A percentile compares a stretch with the other conserved stretches of the same genome.
phyloP scores from a whole-genome alignment of 441 rosid species.

The Erodium moschatum region DNA sequence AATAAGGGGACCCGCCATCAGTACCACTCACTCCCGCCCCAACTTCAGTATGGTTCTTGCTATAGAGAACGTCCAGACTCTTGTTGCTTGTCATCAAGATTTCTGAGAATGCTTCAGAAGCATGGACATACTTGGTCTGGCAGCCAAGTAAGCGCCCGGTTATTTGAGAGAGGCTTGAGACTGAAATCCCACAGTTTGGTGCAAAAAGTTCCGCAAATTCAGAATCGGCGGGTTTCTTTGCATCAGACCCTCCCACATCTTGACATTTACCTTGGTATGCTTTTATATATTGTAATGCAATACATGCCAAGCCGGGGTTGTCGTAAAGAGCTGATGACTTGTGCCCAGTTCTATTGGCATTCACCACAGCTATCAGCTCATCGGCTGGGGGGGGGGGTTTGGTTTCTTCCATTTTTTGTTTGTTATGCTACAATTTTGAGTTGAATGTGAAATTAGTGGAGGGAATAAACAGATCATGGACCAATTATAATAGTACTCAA shows the following conservation, averaged over 20 bases:
- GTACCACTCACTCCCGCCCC: conserved; percentile 56
- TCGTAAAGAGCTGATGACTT: conserved; percentile 40
- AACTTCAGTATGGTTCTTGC: conserved; percentile 55
- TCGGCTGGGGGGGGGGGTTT: too few relatives aligned
- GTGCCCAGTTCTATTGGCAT: conserved; percentile 43
- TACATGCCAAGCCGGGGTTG: conserved; percentile 60
- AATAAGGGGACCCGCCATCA: conserved; percentile 57
- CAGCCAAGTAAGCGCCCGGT: conserved; percentile 66
- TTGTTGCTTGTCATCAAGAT: conserved; percentile 40
- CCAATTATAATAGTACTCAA: background rate
- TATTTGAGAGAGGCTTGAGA: conserved; percentile 42
- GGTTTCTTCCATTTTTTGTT: too few relatives aligned
- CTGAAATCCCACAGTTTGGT: conserved; percentile 48
- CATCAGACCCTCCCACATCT: conserved; percentile 48
- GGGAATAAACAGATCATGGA: conserved; percentile 9
- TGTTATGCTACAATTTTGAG: conserved; percentile 26
- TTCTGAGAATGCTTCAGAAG: conserved; percentile 48
- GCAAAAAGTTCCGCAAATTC: conserved; percentile 49
- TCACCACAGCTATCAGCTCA: conserved; percentile 40
- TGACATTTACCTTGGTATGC: conserved; percentile 54
- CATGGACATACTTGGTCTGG: conserved; percentile 38
- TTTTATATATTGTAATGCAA: conserved; percentile 67
- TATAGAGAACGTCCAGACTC: conserved; percentile 45
- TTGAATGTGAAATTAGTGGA: background rate
- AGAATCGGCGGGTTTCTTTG: conserved; percentile 57